Evolutionary conservation across 768 basidiomycete species (phyloP), one percentile per base, ranked within the genome.

Genomic region (Leccinum ochraceum): DNA sequence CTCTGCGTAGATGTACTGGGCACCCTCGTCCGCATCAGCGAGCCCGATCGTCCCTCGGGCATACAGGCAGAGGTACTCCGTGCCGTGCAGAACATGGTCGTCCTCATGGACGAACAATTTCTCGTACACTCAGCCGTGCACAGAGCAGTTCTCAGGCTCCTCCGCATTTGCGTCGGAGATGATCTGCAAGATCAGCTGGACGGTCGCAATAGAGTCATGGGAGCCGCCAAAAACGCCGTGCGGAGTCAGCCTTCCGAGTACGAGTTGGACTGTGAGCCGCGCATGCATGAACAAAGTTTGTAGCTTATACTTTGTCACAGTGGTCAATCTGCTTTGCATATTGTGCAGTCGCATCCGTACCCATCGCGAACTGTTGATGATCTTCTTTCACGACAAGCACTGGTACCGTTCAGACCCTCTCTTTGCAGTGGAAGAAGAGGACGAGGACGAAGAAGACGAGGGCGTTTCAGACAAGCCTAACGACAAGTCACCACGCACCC

Each of bases 301-400:
- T 57, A 13, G 44, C 60, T 73, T 53, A 64, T 58, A n/a, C 20
- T 54, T 52, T 51, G 60, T 17, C 50, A 22, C 68, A 97, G 88
- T 98, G 74, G 94, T 97, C 62, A 92, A 95, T 71, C 78, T 97
- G 30, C 83, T 98, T 56, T 96, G 94, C 76, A 92, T 91, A 61
- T 75, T 98, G 36, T 96, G 95, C 80, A 94, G 91, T 68, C 85
- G 94, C 50, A 97, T 98, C 70, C 83, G 92, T 58, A 90, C 91
- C 32, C 87, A 89, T 70, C 86, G 92, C 42, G 92, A 95, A 67
- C 80, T 98, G 2, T 85, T 98, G 42, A 91, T 97, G 84, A 96
- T 98, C 63, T 98, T 98, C 79, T 96, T 98, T 72, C 94, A 95
- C 68, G 94, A 96, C 72, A 95, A 92, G 69, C 87, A 92, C 66